A percentile compares a stretch with the other conserved stretches of the same genome.
Conservation (phyloP, 768 basidiomycete species). For the Coprinopsis strossmayeri region DNA sequence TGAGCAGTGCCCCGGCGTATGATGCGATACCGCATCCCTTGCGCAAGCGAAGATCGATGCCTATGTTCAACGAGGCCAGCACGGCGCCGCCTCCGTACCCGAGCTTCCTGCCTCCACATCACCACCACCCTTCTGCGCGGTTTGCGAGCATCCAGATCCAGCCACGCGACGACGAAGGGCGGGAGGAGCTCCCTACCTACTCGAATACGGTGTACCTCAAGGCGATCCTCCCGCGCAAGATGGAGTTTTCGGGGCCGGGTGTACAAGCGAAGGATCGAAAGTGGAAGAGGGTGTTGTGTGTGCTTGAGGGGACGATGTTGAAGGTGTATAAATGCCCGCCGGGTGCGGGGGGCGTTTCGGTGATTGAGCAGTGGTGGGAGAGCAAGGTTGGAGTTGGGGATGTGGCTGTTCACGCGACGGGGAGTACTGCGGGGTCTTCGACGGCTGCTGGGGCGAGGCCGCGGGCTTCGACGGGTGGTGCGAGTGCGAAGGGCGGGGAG, state of each 20-base stretch:
- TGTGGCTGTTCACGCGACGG: slow-evolving; percentile 19
- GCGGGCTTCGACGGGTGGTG: slow-evolving; percentile 13
- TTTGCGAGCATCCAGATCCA: slow-evolving; percentile 23
- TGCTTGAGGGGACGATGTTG: slow-evolving; percentile 89
- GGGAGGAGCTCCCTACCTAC: slow-evolving; percentile 75
- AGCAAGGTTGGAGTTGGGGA: slow-evolving; percentile 69
- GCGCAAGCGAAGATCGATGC: slow-evolving; percentile 64
- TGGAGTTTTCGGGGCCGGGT: slow-evolving; percentile 86
- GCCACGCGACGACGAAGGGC: slow-evolving; percentile 77
- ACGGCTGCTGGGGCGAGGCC: slow-evolving; percentile 18
- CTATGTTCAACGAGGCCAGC: slow-evolving; percentile 51
- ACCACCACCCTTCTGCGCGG: slow-evolving; percentile 14
- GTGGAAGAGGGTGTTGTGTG: slow-evolving; percentile 85
- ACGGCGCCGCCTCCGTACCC: slow-evolving; percentile 68
- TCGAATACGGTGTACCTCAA: slow-evolving; percentile 76
- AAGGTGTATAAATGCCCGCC: slow-evolving; percentile 57
- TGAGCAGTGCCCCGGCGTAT: slow-evolving; percentile 27
- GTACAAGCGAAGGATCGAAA: slow-evolving; percentile 85
- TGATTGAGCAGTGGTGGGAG: slow-evolving; percentile 75
- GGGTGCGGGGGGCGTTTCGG: slow-evolving; percentile 40
- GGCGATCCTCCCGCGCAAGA: slow-evolving; percentile 81
- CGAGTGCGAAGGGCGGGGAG: slow-evolving; percentile 13
- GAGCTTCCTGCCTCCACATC: slow-evolving; percentile 20
- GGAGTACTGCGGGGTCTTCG: slow-evolving; percentile 16
- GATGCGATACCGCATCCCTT: slow-evolving; percentile 34